These are phyloP conservation scores for Chionographis japonica DNA, from an alignment of 106 monocot genomes.

Conservation along the genomic window DNA sequence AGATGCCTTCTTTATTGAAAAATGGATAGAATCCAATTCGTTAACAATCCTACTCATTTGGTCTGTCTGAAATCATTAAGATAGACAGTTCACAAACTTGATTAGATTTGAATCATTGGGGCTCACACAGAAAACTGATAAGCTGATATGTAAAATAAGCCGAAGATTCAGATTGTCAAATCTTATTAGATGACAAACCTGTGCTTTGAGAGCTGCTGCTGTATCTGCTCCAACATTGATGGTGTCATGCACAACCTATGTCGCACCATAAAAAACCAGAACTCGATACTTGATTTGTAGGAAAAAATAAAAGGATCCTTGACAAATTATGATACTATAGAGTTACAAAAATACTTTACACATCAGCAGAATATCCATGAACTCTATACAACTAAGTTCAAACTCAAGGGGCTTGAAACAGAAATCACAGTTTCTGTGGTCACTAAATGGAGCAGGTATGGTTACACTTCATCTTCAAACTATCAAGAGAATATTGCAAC, in stretches of 20 bases:
- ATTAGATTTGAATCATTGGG: too few relatives aligned
- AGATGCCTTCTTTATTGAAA: conserved; percentile 74
- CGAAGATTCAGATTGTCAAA: neutral
- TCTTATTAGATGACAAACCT: conserved; percentile 32
- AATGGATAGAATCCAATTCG: conserved; percentile 67
- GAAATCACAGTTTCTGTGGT: too few relatives aligned
- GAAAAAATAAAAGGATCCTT: too few relatives aligned
- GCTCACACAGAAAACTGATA: too few relatives aligned
- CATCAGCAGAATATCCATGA: too few relatives aligned
- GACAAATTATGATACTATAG: neutral
- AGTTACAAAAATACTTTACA: neutral
- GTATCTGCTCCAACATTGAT: conserved; percentile 85
- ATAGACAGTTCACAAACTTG: neutral
- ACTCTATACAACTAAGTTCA: too few relatives aligned
- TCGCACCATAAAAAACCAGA: neutral
- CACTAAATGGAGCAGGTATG: too few relatives aligned
- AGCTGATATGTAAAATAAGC: too few relatives aligned
- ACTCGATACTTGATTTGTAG: neutral
- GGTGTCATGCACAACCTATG: conserved; percentile 78
- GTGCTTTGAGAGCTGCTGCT: conserved; percentile 84
- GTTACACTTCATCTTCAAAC: too few relatives aligned
- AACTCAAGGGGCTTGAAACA: too few relatives aligned
- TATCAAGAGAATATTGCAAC: too few relatives aligned
- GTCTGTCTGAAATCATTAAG: conserved; percentile 45
- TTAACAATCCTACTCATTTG: conserved; percentile 78